Evolutionary conservation across 2,329 filamentous ascomycete species (phyloP).

Genomic region (Arthrobotrys conoides): DNA sequence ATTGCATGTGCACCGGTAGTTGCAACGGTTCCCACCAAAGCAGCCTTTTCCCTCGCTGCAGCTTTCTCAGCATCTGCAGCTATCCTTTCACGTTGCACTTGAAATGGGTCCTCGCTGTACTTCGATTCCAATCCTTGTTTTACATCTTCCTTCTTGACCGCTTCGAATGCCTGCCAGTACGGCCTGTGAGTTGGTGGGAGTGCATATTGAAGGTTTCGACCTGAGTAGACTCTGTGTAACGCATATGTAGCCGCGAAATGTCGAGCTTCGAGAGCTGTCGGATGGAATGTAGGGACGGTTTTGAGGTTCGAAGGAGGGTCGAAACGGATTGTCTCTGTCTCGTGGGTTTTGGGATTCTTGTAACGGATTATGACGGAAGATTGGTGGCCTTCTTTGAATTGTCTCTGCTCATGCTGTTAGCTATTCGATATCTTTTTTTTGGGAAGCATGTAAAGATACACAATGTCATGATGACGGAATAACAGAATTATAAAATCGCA

Average conservation of each 20-base stretch:
- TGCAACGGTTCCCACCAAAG: constrained; percentile 63
- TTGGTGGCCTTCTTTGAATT: constrained; percentile 80
- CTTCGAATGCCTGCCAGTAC: constrained; percentile 91
- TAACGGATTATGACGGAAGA: constrained; percentile 84
- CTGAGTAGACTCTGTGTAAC: constrained; percentile 90
- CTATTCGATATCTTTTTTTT: background rate
- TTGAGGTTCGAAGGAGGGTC: constrained; percentile 80
- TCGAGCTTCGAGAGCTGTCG: constrained; percentile 87
- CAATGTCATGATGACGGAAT: background rate
- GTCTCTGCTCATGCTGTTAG: constrained; percentile 69
- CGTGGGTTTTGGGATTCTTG: constrained; percentile 84
- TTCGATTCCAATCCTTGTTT: constrained; percentile 86
- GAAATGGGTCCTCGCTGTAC: constrained; percentile 96
- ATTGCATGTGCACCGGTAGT: constrained; percentile 34
- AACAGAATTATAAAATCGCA: constrained; percentile 60
- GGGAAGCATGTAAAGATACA: background rate
- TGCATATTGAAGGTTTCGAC: constrained; percentile 96
- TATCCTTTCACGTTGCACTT: constrained; percentile 82
- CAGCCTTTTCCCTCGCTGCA: constrained; percentile 77
- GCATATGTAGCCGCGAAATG: constrained; percentile 95
- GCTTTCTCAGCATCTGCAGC: constrained; percentile 80
- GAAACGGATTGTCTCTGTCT: constrained; percentile 75
- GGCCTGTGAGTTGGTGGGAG: constrained; percentile 90
- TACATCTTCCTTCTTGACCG: constrained; percentile 84
- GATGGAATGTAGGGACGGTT: constrained; percentile 75